These are phyloP conservation scores for Fagus crenata DNA, from an alignment of 306 rosid genomes.

Conservation along the genomic window DNA sequence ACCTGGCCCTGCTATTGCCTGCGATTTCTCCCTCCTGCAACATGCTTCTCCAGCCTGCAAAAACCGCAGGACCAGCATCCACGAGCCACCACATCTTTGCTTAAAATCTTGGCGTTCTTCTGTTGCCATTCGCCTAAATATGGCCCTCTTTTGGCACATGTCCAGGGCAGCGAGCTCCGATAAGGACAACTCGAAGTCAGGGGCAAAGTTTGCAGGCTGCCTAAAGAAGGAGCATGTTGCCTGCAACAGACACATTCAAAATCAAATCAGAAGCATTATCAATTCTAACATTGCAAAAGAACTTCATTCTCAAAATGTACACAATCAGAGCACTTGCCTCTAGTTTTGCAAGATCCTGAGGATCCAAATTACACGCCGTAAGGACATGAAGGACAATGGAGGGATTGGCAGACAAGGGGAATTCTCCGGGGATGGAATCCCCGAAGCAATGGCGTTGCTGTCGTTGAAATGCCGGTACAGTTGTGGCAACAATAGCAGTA, in stretches of 20 bases:
- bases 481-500: slow-evolving; percentile 58
- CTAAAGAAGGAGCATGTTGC: slow-evolving; percentile 93
- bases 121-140: slow-evolving; percentile 77
- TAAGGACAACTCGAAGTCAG: slow-evolving; percentile 69
- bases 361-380: slow-evolving; percentile 75
- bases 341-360: slow-evolving; percentile 89
- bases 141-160: slow-evolving; percentile 86
- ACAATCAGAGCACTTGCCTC: slow-evolving; percentile 72
- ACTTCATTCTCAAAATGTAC: slow-evolving; percentile 8
- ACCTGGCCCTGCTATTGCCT: slow-evolving; percentile 96
- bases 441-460: slow-evolving; percentile 84
- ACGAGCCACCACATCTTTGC: slow-evolving; percentile 90
- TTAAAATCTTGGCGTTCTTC: slow-evolving; percentile 65
- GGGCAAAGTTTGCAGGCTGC: slow-evolving; percentile 82
- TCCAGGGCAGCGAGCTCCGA: slow-evolving; percentile 92
- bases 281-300: slow-evolving; percentile 27
- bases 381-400: slow-evolving; percentile 95
- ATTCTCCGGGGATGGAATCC: slow-evolving; percentile 82
- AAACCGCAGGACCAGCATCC: slow-evolving; percentile 93
- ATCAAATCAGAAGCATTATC: slow-evolving; percentile 44
- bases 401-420: slow-evolving; percentile 90
- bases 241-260: slow-evolving; percentile 59
- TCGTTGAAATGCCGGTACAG: slow-evolving; percentile 65
- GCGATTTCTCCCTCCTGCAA: slow-evolving; percentile 83
- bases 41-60: slow-evolving; percentile 87